Conservation (phyloP, 148 eudicot species). For the Rhododendron vialii region DNA sequence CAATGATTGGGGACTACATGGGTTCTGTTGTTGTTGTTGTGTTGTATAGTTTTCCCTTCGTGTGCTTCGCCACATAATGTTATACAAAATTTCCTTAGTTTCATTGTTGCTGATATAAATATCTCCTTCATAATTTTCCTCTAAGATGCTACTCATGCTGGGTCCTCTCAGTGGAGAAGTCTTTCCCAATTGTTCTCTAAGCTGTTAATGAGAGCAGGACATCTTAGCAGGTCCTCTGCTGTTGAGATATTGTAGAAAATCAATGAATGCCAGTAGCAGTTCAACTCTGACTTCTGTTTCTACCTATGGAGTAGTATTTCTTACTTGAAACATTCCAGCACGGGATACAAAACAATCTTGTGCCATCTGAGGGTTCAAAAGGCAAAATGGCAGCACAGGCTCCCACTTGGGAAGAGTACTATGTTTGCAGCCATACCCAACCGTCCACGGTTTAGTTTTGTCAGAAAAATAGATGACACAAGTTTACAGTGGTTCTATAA, state of each 20-base stretch:
- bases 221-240: background rate
- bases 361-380: background rate
- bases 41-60: background rate
- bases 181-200: background rate
- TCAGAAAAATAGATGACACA: background rate
- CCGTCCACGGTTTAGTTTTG: background rate
- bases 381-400: background rate
- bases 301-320: background rate
- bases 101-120: background rate
- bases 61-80: background rate
- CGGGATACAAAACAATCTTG: background rate
- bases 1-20: too few species aligned
- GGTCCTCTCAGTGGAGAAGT: background rate
- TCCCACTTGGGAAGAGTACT: background rate
- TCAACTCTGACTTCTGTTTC: background rate
- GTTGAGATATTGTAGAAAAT: background rate
- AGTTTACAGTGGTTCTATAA: background rate
- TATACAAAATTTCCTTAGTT: background rate
- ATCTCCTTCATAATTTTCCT: background rate
- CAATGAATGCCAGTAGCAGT: background rate
- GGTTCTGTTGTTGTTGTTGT: too few species aligned
- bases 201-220: background rate
- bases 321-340: background rate
- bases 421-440: background rate
- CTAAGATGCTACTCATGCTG: background rate